Conservation (phyloP, 2,329 filamentous ascomycete genomes). For the Cladosporium austrohemisphaericum region DNA sequence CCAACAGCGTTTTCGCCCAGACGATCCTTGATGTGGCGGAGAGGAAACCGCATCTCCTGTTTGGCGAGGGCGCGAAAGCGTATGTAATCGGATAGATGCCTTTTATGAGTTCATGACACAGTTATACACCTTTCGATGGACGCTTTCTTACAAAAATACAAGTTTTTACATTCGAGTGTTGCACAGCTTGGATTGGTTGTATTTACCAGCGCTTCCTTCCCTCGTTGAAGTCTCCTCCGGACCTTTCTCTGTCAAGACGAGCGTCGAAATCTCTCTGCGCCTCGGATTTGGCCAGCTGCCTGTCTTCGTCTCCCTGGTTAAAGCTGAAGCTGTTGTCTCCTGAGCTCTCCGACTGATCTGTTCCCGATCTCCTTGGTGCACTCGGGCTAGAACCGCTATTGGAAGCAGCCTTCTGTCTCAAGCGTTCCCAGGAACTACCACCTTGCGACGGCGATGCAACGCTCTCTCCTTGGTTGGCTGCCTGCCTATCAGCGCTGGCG, state of each 20-base stretch:
- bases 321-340: slow-evolving; percentile 45
- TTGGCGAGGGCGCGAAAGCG: slow-evolving; percentile 60
- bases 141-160: neutral
- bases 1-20: slow-evolving; percentile 91
- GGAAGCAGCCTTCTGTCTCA: slow-evolving; percentile 34
- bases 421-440: slow-evolving; percentile 44
- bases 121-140: neutral
- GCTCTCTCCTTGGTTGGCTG: slow-evolving; percentile 7
- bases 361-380: slow-evolving; percentile 17
- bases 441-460: neutral
- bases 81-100: slow-evolving; percentile 43
- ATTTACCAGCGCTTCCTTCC: slow-evolving; percentile 7
- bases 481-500: neutral
- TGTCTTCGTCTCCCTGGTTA: slow-evolving; percentile 41
- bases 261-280: slow-evolving; percentile 51
- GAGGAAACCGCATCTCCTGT: slow-evolving; percentile 83
- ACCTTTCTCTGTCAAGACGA: slow-evolving; percentile 47
- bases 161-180: neutral
- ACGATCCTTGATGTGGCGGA: slow-evolving; percentile 86
- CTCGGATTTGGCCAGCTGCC: slow-evolving; percentile 40
- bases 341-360: slow-evolving; percentile 27
- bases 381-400: slow-evolving; percentile 9
- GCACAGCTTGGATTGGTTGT: neutral
- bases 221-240: slow-evolving; percentile 42
- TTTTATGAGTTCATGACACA: neutral